Evolutionary conservation across 345 rosid genomes (phyloP).

Genomic region (Corchorus olitorius): DNA sequence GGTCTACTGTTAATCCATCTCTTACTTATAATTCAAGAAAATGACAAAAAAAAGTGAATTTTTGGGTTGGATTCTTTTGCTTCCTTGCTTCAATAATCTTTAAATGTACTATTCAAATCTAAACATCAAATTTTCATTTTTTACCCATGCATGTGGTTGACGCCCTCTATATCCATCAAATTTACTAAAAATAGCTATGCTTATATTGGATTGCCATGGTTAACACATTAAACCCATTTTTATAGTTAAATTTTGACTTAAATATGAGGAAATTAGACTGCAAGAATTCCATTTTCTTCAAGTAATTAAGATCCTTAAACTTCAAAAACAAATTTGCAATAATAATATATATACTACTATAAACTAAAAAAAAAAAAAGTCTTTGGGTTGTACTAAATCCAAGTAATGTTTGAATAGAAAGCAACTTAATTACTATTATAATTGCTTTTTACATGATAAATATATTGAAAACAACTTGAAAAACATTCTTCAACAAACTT

Average conservation of each 20-base stretch:
- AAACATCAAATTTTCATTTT: too few species aligned
- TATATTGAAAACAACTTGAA: not conserved
- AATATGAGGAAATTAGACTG: not conserved
- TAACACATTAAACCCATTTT: not conserved
- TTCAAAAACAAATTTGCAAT: too few species aligned
- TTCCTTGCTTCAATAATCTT: not conserved
- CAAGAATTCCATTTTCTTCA: not conserved
- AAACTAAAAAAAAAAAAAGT: not conserved
- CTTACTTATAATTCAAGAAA: slow-evolving; percentile 30
- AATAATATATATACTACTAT: not conserved
- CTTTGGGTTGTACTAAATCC: too few species aligned
- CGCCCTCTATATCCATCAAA: not conserved
- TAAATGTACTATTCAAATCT: not conserved
- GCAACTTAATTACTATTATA: not conserved
- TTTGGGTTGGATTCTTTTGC: slow-evolving; percentile 27
- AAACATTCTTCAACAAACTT: not conserved
- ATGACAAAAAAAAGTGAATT: slow-evolving; percentile 29
- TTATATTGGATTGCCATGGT: not conserved
- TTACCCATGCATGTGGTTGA: too few species aligned
- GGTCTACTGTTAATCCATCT: not conserved
- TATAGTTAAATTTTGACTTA: not conserved
- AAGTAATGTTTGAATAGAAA: not conserved
- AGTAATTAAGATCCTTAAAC: not conserved
- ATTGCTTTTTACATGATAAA: not conserved
- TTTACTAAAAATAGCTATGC: not conserved